Evolutionary conservation across 257 asterid genomes (phyloP).

Genomic region (Salvia splendens): DNA sequence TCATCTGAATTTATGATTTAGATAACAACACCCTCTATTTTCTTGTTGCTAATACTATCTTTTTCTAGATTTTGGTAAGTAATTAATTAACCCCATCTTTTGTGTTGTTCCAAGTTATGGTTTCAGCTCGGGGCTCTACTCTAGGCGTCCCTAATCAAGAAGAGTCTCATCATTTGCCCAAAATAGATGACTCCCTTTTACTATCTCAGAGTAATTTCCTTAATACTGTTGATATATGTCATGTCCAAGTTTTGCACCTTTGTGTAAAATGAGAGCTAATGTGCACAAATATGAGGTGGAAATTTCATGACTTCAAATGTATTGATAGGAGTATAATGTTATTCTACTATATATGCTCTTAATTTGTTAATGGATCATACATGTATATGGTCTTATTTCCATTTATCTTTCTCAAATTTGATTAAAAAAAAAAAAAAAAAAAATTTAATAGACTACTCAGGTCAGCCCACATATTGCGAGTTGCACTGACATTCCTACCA

Average conservation of each 20-base stretch:
- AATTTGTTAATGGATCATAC: background rate
- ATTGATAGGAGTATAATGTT: background rate
- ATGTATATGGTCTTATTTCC: background rate
- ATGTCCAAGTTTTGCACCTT: slow-evolving; percentile 26
- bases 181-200: slow-evolving; percentile 26
- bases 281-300: slow-evolving; percentile 18
- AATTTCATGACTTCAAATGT: background rate
- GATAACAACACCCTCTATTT: background rate
- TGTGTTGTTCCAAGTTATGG: slow-evolving; percentile 11
- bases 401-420: too few relatives aligned
- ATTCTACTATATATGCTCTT: background rate
- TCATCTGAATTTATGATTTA: background rate
- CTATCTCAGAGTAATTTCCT: slow-evolving; percentile 7
- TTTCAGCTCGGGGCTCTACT: slow-evolving; percentile 37
- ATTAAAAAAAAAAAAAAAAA: too few relatives aligned
- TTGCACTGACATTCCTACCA: too few relatives aligned
- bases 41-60: slow-evolving; percentile 18
- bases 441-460: too few relatives aligned
- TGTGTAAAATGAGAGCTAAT: slow-evolving; percentile 22
- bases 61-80: slow-evolving; percentile 18
- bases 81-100: background rate
- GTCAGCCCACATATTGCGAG: too few relatives aligned
- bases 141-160: slow-evolving; percentile 33
- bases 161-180: slow-evolving; percentile 34
- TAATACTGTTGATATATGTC: slow-evolving; percentile 17